These are phyloP conservation scores for Celoporthe dispersa DNA, from an alignment of 2,329 filamentous ascomycete genomes.

Conservation along the genomic window DNA sequence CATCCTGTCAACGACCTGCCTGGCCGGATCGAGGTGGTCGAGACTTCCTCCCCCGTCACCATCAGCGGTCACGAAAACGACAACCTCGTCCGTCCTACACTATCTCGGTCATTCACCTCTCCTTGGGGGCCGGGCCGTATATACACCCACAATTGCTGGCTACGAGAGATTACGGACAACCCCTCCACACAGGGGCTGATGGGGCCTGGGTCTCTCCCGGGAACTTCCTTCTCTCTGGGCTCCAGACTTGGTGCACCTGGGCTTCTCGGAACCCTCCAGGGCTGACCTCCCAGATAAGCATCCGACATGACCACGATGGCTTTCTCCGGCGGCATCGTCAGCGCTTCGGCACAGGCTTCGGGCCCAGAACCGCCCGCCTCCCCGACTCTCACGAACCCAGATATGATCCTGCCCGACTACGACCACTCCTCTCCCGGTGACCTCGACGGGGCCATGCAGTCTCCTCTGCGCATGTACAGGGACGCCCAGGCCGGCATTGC, in stretches of 20 bases:
- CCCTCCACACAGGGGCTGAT: conserved; percentile 22
- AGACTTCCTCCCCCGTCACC: not conserved
- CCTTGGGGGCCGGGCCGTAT: conserved; percentile 6
- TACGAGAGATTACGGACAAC: conserved; percentile 18
- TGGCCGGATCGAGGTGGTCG: not conserved
- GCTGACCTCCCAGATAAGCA: not conserved
- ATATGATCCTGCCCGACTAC: conserved; percentile 88
- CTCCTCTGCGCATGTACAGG: conserved; percentile 58
- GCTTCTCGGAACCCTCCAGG: not conserved
- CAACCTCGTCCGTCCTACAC: not conserved
- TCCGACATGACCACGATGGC: conserved; percentile 36
- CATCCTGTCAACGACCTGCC: not conserved
- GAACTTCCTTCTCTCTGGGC: not conserved
- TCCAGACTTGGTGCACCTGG: not conserved
- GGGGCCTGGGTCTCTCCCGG: conserved; percentile 11
- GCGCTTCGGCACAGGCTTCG: conserved; percentile 38
- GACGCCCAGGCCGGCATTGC: conserved; percentile 42
- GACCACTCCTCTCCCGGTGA: conserved; percentile 56
- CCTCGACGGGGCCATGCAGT: conserved; percentile 54
- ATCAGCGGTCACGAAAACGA: conserved; percentile 8
- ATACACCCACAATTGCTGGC: conserved; percentile 13
- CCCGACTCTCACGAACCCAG: conserved; percentile 88
- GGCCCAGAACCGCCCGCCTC: conserved; percentile 66
- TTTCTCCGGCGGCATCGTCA: conserved; percentile 33
- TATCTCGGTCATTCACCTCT: not conserved